These are phyloP conservation scores for Globisporangium spinosum DNA, from an alignment of 352 stramenopile genomes.

Conservation along the genomic window DNA sequence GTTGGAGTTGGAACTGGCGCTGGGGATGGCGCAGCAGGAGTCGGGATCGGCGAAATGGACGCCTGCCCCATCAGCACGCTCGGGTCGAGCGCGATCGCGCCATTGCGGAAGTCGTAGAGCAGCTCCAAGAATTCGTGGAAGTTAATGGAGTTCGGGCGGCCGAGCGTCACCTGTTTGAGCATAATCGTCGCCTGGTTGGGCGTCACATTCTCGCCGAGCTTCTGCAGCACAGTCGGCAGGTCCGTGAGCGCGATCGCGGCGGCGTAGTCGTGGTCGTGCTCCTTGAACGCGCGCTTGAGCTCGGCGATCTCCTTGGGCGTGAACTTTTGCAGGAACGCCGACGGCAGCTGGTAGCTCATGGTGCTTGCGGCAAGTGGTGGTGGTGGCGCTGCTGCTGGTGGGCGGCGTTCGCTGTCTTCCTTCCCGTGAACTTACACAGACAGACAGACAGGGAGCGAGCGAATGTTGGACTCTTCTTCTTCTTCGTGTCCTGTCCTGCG, in stretches of 20 bases:
- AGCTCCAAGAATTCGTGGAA: slow-evolving; percentile 85
- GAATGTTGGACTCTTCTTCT: neutral
- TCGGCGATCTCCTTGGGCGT: slow-evolving; percentile 86
- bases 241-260: slow-evolving; percentile 49
- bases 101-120: slow-evolving; percentile 68
- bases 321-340: slow-evolving; percentile 83
- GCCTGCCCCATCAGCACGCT: slow-evolving; percentile 39
- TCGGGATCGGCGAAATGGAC: slow-evolving; percentile 24
- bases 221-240: slow-evolving; percentile 57
- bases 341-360: slow-evolving; percentile 87
- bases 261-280: slow-evolving; percentile 71
- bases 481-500: slow-evolving; percentile 1
- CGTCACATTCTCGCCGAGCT: slow-evolving; percentile 80
- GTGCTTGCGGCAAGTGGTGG: neutral
- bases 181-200: slow-evolving; percentile 53
- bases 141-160: slow-evolving; percentile 41
- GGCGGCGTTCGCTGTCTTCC: neutral
- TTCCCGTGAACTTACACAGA: neutral
- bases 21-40: slow-evolving; percentile 5
- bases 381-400: too few relatives aligned
- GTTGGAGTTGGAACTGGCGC: slow-evolving; percentile 2
- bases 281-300: slow-evolving; percentile 83
- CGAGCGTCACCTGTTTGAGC: slow-evolving; percentile 58
- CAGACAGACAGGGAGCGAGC: neutral
- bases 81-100: slow-evolving; percentile 52